Evolutionary conservation across 2,329 filamentous ascomycete species (phyloP), one percentile per base, ranked within the genome.

Genomic region (Aspergillus unguis): DNA sequence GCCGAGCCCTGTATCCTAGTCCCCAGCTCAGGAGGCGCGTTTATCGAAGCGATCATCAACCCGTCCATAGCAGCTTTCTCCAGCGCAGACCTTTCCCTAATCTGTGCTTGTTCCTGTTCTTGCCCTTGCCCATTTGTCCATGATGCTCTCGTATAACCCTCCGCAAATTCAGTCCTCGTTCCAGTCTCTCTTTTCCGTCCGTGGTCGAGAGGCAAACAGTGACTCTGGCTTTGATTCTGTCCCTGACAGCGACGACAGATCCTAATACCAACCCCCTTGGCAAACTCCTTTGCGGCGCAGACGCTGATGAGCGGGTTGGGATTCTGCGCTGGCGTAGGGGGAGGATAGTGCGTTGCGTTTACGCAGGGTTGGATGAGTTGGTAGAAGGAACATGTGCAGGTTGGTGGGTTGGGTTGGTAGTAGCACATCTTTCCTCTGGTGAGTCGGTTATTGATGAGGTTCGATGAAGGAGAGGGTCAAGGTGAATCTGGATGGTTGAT

Each of bases 331-430:
- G 45, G 52, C 2, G 54, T 53, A 23, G 47, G 53, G 1, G 57
- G 48, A 1, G 51, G 49, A 33, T 48, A 44, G 35, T 45, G 32
- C 6, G 38, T 28, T 31, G 37, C 57, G 23, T 42, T 27, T 41
- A 26, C 9, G 37, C 61, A 63, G 25, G 59, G 61, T 37, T 56
- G 57, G 50, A 61, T 36, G 11, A 63, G 59, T 43, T 58, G 56
- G 42, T 53, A 47, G 57, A 59, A 58, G 32, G 49, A 23, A 53
- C 56, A 61, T 49, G 47, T 58, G 55, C 58, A 61, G 42, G 27
- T 36, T 3, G 52, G 54, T 5, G 53, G 52, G 50, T 60, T 63
- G 28, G 59, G 55, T 54, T 58, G 37, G 51, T 59, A 56, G 48
- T 44, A 57, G 45, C 53, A 59, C 57, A 59, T 59, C 8, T 48